Evolutionary conservation across 345 rosid species (phyloP).

Genomic region (Clarkia xantiana): DNA sequence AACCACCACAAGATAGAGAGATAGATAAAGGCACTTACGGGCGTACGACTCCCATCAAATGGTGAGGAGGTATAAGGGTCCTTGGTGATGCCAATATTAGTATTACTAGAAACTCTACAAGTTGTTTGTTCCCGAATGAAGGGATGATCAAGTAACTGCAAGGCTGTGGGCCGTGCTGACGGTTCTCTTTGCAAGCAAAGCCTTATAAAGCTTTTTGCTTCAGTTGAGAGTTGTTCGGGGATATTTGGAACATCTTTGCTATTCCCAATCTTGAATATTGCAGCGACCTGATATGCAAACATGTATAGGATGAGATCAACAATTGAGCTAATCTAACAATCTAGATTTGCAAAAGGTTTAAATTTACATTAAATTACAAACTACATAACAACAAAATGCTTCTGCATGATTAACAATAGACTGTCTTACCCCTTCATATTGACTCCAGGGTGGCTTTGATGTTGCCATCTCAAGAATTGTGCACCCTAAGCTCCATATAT

Average conservation of each 20-base stretch:
- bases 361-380: neutral
- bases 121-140: constrained; percentile 53
- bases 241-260: constrained; percentile 89
- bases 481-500: constrained; percentile 98
- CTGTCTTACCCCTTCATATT: constrained; percentile 76
- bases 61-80: constrained; percentile 38
- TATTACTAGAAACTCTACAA: constrained; percentile 18
- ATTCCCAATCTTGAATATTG: constrained; percentile 93
- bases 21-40: constrained; percentile 25
- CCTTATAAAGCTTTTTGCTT: constrained; percentile 65
- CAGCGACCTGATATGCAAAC: constrained; percentile 67
- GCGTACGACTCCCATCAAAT: constrained; percentile 60
- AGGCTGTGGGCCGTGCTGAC: constrained; percentile 66
- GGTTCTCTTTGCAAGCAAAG: constrained; percentile 87
- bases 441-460: constrained; percentile 92
- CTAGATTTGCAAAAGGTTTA: too few relatives aligned
- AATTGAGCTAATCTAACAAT: neutral
- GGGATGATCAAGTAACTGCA: constrained; percentile 58
- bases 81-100: constrained; percentile 30
- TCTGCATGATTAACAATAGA: neutral
- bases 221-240: constrained; percentile 74
- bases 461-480: constrained; percentile 98
- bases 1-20: neutral
- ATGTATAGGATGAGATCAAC: neutral
- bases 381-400: neutral